Percentiles rank a stretch among this genome's conserved stretches.
phyloP scores from a whole-genome alignment of 2,329 filamentous ascomycete genomes.

The Akanthomyces uredinophilus region DNA sequence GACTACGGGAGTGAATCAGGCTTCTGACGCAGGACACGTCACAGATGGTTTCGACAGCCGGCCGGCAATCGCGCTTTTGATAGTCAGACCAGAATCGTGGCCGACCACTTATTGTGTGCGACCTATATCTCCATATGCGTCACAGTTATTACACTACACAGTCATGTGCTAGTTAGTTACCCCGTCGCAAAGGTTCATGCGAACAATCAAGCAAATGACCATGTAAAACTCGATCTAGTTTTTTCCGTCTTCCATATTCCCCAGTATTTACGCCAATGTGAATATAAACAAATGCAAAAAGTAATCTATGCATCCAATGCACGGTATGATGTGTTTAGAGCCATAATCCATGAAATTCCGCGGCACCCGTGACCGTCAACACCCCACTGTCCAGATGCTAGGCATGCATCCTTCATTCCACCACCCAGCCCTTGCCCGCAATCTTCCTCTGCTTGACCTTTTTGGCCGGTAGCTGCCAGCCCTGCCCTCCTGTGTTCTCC shows the following conservation, averaged over 20 bases:
- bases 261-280: background rate
- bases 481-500: conserved; percentile 59
- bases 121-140: no score
- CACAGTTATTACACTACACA: no score
- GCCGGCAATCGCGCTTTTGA: no score
- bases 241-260: background rate
- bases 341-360: background rate
- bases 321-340: background rate
- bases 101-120: no score
- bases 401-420: conserved; percentile 40
- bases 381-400: no score
- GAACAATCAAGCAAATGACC: background rate
- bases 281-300: background rate
- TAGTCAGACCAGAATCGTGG: no score
- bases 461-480: conserved; percentile 81
- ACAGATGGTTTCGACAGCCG: background rate
- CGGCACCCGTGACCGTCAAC: background rate
- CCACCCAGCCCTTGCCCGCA: conserved; percentile 67
- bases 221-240: background rate
- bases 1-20: background rate
- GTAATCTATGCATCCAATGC: background rate
- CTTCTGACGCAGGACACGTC: background rate
- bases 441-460: conserved; percentile 79
- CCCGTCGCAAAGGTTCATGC: background rate
- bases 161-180: background rate